phyloP scores from a whole-genome alignment of 2,329 filamentous ascomycete genomes.

The Elsinoe perseae region DNA sequence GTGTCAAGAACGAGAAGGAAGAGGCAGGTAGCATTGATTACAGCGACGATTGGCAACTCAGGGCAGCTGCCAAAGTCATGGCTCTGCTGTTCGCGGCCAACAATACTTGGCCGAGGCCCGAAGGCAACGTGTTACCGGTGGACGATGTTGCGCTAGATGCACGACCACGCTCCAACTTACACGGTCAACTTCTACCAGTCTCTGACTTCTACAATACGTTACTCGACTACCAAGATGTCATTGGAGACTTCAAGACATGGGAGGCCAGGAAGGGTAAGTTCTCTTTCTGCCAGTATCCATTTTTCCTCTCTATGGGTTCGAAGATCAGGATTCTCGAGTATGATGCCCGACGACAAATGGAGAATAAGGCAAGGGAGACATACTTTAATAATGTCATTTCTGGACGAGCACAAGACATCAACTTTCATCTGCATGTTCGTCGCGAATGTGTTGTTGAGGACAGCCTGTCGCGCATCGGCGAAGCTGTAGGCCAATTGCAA shows the following conservation, averaged over 20 bases:
- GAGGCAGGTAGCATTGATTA: slow-evolving; percentile 54
- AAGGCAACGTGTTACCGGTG: neutral
- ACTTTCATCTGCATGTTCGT: slow-evolving; percentile 67
- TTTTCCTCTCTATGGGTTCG: slow-evolving; percentile 82
- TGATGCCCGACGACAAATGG: slow-evolving; percentile 83
- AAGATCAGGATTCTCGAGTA: slow-evolving; percentile 88
- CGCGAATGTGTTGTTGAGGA: slow-evolving; percentile 84
- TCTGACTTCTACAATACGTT: slow-evolving; percentile 83
- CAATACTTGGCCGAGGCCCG: slow-evolving; percentile 38
- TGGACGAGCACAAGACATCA: slow-evolving; percentile 58
- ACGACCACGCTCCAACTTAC: slow-evolving; percentile 39
- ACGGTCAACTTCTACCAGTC: slow-evolving; percentile 65
- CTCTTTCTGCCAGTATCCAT: slow-evolving; percentile 86
- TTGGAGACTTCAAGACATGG: slow-evolving; percentile 83
- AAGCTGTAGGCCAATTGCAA: slow-evolving; percentile 69
- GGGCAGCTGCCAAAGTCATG: slow-evolving; percentile 70
- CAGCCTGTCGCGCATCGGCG: slow-evolving; percentile 74
- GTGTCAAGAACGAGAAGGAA: slow-evolving; percentile 44
- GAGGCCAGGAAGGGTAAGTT: slow-evolving; percentile 67
- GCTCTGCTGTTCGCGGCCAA: slow-evolving; percentile 77
- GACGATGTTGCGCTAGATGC: slow-evolving; percentile 28
- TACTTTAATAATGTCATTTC: slow-evolving; percentile 86
- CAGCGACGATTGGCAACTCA: slow-evolving; percentile 82
- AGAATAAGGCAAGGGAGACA: slow-evolving; percentile 75
- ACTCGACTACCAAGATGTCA: slow-evolving; percentile 76